Evolutionary conservation across 2,329 filamentous ascomycete genomes (phyloP).

Genomic region (Aspergillus flavus): DNA sequence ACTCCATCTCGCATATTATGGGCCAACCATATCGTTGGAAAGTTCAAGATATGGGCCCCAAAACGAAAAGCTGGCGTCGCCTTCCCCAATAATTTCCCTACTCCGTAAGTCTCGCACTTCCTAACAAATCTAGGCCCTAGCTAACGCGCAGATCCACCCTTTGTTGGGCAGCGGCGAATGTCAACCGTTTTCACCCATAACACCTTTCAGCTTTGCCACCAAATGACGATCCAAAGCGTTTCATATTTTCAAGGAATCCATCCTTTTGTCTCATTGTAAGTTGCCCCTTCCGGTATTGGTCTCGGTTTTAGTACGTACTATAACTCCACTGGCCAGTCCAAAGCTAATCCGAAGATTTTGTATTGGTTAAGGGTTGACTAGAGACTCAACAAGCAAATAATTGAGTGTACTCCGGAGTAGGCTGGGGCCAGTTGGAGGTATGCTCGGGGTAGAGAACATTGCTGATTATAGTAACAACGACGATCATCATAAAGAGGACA

Average conservation of each 20-base stretch:
- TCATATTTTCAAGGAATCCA: constrained; percentile 14
- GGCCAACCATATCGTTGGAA: not conserved
- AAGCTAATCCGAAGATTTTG: constrained; percentile 2
- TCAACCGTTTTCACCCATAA: constrained; percentile 21
- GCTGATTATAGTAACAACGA: not conserved
- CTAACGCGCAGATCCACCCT: constrained; percentile 16
- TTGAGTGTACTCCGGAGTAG: not conserved
- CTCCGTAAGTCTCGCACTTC: not conserved
- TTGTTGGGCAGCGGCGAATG: constrained; percentile 21
- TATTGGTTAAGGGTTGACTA: not conserved
- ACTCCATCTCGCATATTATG: not conserved
- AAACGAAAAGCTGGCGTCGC: not conserved
- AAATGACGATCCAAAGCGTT: constrained; percentile 16
- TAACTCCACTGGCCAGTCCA: constrained; percentile 1
- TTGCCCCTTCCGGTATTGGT: not conserved
- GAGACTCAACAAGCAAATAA: not conserved
- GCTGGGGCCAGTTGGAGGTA: not conserved
- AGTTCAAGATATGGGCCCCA: not conserved
- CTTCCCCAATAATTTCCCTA: not conserved
- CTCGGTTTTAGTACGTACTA: not conserved
- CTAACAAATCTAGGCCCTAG: constrained; percentile 14
- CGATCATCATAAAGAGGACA: not conserved
- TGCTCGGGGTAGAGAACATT: not conserved
- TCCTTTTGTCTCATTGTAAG: not conserved
- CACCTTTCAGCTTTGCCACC: constrained; percentile 22